Evolutionary conservation across 1,284 basidiomycete genomes (phyloP), one percentile per base, ranked within the genome.

Genomic region (Boletellus deceptivus): DNA sequence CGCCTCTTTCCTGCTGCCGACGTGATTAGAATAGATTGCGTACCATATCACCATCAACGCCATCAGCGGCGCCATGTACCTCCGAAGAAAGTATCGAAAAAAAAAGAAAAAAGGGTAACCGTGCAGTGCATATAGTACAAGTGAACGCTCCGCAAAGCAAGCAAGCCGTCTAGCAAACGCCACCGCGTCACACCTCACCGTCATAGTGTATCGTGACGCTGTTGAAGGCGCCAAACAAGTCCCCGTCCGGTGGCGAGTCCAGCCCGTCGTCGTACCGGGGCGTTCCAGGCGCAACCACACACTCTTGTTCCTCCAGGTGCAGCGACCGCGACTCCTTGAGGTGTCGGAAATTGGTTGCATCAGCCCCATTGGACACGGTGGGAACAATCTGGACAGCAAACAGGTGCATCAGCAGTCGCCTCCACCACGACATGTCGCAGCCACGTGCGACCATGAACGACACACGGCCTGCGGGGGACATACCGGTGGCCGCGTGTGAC

Each of bases 401-500:
- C 49, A 50, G 47, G 50, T 49, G 50, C 35, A 56, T 67, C 63
- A 68, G 62, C 41, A 22, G 22, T 42, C 17, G 25, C 55, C 43
- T 55, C 54, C 51, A 55, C 48, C 20, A 25, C 14, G 17, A 35
- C 34, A 43, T 31, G 20, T 25, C 25, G 25, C 25, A 25, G 36
- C 47, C 63, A 62, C 53, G 56, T 49, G 53, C 25, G 8, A 25
- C 25, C 25, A 53, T 48, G 55, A 40, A 48, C 49, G 56, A 48
- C 46, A 46, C 54, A 44, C 40, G 40, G 33, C 48, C 29, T 17
- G 43, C 25, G 3, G 6, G 25, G 1, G 22, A 80, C 86, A 63
- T 71, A 93, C 94, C 69, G 97, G 96, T 50, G 96, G 97, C 62
- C 86, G 87, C 63, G 85, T 88, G 73, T 99, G 90, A 59, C 97